Evolutionary conservation across 2,329 filamentous ascomycete genomes (phyloP).

Genomic region (Aspergillus sp.): DNA sequence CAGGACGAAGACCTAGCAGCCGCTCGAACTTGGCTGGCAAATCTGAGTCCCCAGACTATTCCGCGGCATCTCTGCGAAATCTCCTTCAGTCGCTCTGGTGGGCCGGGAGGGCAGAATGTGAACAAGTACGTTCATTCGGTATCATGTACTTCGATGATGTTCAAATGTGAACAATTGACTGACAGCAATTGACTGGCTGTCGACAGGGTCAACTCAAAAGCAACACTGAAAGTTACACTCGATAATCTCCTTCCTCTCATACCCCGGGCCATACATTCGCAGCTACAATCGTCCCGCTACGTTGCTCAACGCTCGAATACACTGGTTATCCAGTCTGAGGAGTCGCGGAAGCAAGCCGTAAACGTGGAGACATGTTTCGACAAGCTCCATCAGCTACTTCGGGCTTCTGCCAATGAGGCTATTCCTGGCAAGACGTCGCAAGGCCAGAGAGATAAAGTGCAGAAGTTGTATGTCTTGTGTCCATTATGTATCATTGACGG

Average conservation of each 20-base stretch:
- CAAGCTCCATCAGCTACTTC: constrained; percentile 51
- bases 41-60: constrained; percentile 48
- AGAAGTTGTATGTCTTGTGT: constrained; percentile 41
- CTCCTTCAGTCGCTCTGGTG: constrained; percentile 57
- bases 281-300: constrained; percentile 50
- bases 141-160: background rate
- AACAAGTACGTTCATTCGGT: constrained; percentile 50
- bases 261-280: constrained; percentile 47
- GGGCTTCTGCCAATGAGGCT: constrained; percentile 42
- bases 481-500: background rate
- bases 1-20: constrained; percentile 28
- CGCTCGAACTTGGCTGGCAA: constrained; percentile 52
- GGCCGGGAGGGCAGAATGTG: constrained; percentile 61
- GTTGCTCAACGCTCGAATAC: constrained; percentile 46
- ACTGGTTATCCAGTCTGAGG: constrained; percentile 57
- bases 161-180: background rate
- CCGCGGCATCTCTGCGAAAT: constrained; percentile 52
- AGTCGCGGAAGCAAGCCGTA: constrained; percentile 54
- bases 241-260: constrained; percentile 47
- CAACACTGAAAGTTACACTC: constrained; percentile 53
- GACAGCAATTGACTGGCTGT: background rate
- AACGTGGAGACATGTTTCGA: constrained; percentile 55
- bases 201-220: constrained; percentile 59
- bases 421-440: constrained; percentile 56
- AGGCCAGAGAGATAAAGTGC: constrained; percentile 50